Percentiles rank a stretch among this genome's conserved stretches.
Evolutionary conservation across 1,284 basidiomycete species (phyloP).

Genomic region (Apiotrichum gracile): DNA sequence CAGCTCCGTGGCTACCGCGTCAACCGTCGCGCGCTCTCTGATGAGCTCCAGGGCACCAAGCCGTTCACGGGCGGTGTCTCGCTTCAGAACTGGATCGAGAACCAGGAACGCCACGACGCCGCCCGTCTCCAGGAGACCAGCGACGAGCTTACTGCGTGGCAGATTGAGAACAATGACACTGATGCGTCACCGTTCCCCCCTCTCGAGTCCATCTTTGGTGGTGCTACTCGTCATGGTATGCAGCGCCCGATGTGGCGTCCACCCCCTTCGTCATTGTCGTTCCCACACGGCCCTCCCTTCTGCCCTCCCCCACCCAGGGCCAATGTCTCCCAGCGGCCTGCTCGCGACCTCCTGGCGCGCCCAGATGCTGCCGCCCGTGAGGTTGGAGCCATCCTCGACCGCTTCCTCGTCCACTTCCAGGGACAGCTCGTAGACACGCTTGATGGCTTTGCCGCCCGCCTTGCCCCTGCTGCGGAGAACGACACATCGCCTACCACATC

Average conservation of each 20-base stretch:
- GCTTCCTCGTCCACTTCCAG: conserved; percentile 43
- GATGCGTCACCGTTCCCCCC: conserved; percentile 29
- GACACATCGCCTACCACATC: conserved; percentile 3
- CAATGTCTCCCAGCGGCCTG: background rate
- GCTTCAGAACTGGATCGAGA: conserved; percentile 26
- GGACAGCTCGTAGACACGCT: conserved; percentile 42
- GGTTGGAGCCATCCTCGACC: conserved; percentile 40
- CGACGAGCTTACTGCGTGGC: conserved; percentile 39
- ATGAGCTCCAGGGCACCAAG: conserved; percentile 23
- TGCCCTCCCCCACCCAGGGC: conserved; percentile 1
- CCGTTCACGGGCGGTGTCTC: conserved; percentile 12
- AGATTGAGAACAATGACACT: conserved; percentile 18
- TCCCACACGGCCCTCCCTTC: background rate
- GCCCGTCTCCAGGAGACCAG: conserved; percentile 16
- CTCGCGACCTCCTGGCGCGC: conserved; percentile 10
- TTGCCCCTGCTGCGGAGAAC: conserved; percentile 9
- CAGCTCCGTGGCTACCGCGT: conserved; percentile 15
- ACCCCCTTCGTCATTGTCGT: background rate
- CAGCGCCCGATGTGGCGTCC: background rate
- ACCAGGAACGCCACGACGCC: conserved; percentile 9
- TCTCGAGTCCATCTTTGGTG: conserved; percentile 31
- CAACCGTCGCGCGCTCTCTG: conserved; percentile 20
- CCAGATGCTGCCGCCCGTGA: conserved; percentile 23
- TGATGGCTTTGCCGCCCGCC: conserved; percentile 23
- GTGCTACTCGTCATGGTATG: conserved; percentile 1